Evolutionary conservation across 148 eudicot genomes (phyloP), one percentile per base, ranked within the genome.

Genomic region (Pouteria glomerata): DNA sequence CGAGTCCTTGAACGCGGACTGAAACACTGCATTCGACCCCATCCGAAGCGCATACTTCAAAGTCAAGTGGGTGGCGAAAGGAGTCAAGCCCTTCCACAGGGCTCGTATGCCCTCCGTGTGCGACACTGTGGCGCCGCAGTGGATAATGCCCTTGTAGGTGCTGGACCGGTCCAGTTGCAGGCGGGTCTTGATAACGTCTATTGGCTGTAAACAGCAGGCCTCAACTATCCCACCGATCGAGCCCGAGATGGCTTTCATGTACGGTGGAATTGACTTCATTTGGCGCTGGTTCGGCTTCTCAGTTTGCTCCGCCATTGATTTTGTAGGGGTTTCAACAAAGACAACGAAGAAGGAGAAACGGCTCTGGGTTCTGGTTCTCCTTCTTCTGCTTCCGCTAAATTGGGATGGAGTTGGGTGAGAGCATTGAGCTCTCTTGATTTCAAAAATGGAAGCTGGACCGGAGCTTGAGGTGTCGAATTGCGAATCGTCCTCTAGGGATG

Each of bases 131-230:
- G 76, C 8, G 19, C 96, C 96, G 78, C 96, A 93, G 75, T 93
- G 90, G 61, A 81, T 0, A 0, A 90, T 92, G 0, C 98, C 96
- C 82, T 80, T 88, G 88, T 93, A 93, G 1, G 81, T 27, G 2
- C 90, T 88, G 39, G 82, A 66, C 39, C 88, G 81, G 73, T 93
- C 98, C 0, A 93, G 79, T 55, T 93, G 98, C 52, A 93, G 79
- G 6, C 98, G 82, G 29, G 96, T 93, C 68, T 93, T 90, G 78
- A 93, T 90, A 0, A 93, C 98, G 76, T 93, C 98, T 27, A 93
- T 93, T 0, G 98, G 98, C 62, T 93, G 98, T 5, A 93, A 66
- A 73, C 98, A 93, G 30, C 77, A 56, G 0, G 98, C 96, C 60
- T 90, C 98, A 16, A 93, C 77, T 5, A 87, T 68, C 12, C 98